Percentiles rank a stretch among this genome's conserved stretches.
phyloP scores from a whole-genome alignment of 768 basidiomycete species.

The Phlebiopsis gigantea region DNA sequence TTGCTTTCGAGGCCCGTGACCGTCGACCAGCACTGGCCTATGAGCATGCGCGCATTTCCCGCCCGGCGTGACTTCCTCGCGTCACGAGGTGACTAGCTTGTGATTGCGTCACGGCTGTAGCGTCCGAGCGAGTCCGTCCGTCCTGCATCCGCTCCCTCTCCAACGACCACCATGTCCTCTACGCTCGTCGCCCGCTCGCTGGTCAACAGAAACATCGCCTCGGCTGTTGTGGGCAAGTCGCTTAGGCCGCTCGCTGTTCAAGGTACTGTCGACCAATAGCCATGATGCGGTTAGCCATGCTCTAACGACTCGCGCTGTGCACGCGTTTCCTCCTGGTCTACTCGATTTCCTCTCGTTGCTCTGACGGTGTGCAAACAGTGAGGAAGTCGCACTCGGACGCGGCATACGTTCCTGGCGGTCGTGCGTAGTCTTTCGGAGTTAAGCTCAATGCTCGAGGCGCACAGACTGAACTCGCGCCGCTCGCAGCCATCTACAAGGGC shows the following conservation, averaged over 20 bases:
- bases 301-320: neutral
- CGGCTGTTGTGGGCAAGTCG: slow-evolving; percentile 33
- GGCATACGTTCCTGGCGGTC: slow-evolving; percentile 64
- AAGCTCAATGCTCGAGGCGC: neutral
- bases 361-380: neutral
- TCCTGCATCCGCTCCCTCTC: slow-evolving; percentile 1
- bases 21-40: neutral
- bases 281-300: neutral
- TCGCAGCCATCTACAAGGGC: slow-evolving; percentile 76
- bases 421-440: slow-evolving; percentile 35
- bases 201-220: slow-evolving; percentile 37
- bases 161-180: slow-evolving; percentile 40
- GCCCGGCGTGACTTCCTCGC: neutral
- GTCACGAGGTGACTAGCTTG: slow-evolving; percentile 5
- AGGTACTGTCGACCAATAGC: slow-evolving; percentile 25
- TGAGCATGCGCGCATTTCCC: neutral
- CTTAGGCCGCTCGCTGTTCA: slow-evolving; percentile 34
- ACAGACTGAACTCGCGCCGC: neutral
- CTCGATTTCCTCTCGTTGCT: neutral
- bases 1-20: neutral
- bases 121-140: slow-evolving; percentile 10
- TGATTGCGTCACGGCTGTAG: slow-evolving; percentile 9
- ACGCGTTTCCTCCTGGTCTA: slow-evolving; percentile 2
- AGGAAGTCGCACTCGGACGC: slow-evolving; percentile 15
- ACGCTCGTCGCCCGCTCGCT: slow-evolving; percentile 45